Evolutionary conservation across 176 grass and related monocot genomes (phyloP), one percentile per base, ranked within the genome.

Genomic region (Triticum urartu): DNA sequence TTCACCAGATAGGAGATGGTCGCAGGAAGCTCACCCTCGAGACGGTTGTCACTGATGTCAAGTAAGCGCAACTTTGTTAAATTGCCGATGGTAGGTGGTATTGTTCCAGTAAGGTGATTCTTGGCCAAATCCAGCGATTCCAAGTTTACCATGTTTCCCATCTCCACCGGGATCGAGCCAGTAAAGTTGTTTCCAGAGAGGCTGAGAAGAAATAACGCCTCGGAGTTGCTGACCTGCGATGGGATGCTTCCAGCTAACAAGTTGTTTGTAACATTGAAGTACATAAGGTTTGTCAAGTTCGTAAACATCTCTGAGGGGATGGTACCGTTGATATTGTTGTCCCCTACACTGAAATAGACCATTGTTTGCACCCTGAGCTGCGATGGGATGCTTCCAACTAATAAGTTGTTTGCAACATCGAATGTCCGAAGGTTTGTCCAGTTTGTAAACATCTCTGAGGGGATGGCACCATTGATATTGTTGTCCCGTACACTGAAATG

Each of bases 221-320:
- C 4, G 0, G 0, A 64, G 3, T 64, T 12, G 9, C 22, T 26
- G 22, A 64, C 0, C 22, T 64, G 61, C 4, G 22, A 4, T 45
- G 43, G 43, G 43, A 45, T 45, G 43, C n/a, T n/a, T 33, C 88
- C 88, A 9, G 13, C 24, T 39, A 93, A 64, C 4, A 2, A 61
- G 32, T 90, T 93, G 9, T 80, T 45, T 47, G 74, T 35, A 17
- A 90, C 17, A 77, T 90, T 25, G 56, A 90, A 88, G 35, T 43
- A 11, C 9, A 2, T 43, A n/a, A 90, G 86, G 9, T 86, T 33
- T 1, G 82, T 86, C 85, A 78, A 93, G 54, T 78, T 88, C 32
- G 30, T 68, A 56, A 93, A 90, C 28, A 61, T 68, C 13, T 79
- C 42, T 5, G 50, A 65, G 1, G 64, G 48, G 13, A 93, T 90